Percentiles rank a stretch among this genome's conserved stretches.
Conservation (phyloP, 2,329 filamentous ascomycete genomes). For the Talaromyces sp. region DNA sequence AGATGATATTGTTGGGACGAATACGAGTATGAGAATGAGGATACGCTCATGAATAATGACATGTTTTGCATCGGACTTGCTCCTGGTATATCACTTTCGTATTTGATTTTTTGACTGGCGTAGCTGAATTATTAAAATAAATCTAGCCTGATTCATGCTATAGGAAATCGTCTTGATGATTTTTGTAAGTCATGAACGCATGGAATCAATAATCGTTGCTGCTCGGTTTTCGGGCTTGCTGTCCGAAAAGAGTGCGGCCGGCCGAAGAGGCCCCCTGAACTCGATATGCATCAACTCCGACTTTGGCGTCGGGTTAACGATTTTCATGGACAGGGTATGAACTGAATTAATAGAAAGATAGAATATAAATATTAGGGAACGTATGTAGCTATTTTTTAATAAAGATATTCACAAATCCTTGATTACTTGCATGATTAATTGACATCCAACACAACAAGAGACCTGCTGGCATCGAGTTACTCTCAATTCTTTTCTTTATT, state of each 20-base stretch:
- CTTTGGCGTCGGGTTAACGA: not conserved
- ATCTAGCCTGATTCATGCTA: not conserved
- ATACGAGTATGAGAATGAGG: not conserved
- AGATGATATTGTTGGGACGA: not conserved
- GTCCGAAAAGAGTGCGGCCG: not conserved
- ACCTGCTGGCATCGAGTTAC: not conserved
- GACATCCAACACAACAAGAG: not conserved
- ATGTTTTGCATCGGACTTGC: not conserved
- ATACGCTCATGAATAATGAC: not conserved
- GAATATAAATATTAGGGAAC: not conserved
- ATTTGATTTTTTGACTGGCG: not conserved
- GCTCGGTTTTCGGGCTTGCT: not conserved
- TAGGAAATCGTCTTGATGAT: not conserved
- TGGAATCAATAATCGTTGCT: not conserved
- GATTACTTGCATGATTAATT: not conserved
- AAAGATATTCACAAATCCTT: not conserved
- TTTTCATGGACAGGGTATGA: not conserved
- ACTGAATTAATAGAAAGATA: not conserved
- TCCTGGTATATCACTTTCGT: not conserved
- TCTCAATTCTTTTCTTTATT: not conserved
- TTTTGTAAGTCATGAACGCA: not conserved
- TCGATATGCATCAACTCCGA: not conserved
- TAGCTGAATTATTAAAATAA: not conserved
- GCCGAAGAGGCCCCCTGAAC: not conserved
- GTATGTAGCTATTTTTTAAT: not conserved